Evolutionary conservation across 2,329 filamentous ascomycete genomes (phyloP), one percentile per base, ranked within the genome.

Genomic region (Falciphora oryzae): DNA sequence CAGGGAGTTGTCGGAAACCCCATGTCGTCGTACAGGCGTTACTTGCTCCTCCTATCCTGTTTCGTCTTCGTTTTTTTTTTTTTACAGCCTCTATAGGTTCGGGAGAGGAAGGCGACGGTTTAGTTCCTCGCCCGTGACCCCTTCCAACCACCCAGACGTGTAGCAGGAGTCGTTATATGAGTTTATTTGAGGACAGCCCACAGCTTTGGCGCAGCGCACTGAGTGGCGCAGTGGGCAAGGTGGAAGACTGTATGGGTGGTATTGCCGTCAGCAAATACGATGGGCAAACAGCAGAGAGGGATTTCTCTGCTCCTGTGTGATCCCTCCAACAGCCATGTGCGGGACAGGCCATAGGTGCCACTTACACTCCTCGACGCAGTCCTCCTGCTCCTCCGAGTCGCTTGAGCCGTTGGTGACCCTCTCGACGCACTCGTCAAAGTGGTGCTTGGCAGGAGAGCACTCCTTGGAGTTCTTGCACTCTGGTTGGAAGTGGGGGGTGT

Each of bases 341-440:
- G 22, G 31, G 57, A 28, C 57, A 29, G 2, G 57, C 1, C 27
- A 22, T 31, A 1, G 29, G 13, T 11, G 31, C 3, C 44, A 72
- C 93, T 80, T 90, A 98, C 95, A 99, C 85, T 99, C 95, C 85
- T 99, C 95, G 71, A 98, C 92, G 75, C 95, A 99, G 83, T 98
- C 93, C 86, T 99, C 95, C 74, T 91, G 88, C 73, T 89, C 82
- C 65, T 83, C 89, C 72, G 89, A 87, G 69, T 89, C 85, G 71
- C 72, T 79, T 77, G 66, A 75, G 75, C 67, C 88, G 92, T 63
- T 63, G 57, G 62, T 63, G 72, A 99, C 95, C 73, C 95, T 93
- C 86, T 97, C 93, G 72, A 94, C 93, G 79, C 95, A 99, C 82
- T 97, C 92, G 71, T 98, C 94, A 78, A 90, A 98, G 86, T 99